These are phyloP conservation scores for Coprinellus micaceus DNA, from an alignment of 768 basidiomycete species.

Conservation along the genomic window DNA sequence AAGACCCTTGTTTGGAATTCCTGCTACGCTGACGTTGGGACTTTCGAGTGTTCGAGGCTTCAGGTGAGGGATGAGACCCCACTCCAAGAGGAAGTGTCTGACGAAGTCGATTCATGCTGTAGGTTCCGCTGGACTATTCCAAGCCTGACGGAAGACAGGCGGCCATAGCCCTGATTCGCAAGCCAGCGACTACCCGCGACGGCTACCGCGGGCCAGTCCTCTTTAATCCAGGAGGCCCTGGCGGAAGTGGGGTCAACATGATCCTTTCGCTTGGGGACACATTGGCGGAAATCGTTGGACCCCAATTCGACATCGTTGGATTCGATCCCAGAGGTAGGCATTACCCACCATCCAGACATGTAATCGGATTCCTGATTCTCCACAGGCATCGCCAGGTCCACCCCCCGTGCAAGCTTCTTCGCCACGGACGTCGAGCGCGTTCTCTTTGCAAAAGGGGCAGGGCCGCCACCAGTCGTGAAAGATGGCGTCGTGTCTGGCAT, in stretches of 20 bases:
- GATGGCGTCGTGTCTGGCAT: conserved; percentile 25
- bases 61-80: too few relatives aligned
- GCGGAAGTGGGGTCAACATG: conserved; percentile 38
- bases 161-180: conserved; percentile 39
- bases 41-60: too few relatives aligned
- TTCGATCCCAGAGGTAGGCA: conserved; percentile 44
- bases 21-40: too few relatives aligned
- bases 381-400: conserved; percentile 33
- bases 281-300: conserved; percentile 33
- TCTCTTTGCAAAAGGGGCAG: conserved; percentile 16
- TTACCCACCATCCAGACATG: not conserved
- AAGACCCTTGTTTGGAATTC: too few relatives aligned
- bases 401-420: conserved; percentile 33
- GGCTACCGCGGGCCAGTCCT: conserved; percentile 40
- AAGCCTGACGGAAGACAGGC: conserved; percentile 29
- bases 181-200: conserved; percentile 28
- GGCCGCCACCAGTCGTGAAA: conserved; percentile 7
- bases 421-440: conserved; percentile 28
- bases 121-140: conserved; percentile 47
- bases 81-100: too few relatives aligned
- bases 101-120: too few relatives aligned
- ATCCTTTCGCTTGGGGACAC: conserved; percentile 19
- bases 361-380: not conserved
- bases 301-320: conserved; percentile 43
- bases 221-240: conserved; percentile 48